Conservation (phyloP, 176 grass and related monocot species). For the Saccharum officinarum region DNA sequence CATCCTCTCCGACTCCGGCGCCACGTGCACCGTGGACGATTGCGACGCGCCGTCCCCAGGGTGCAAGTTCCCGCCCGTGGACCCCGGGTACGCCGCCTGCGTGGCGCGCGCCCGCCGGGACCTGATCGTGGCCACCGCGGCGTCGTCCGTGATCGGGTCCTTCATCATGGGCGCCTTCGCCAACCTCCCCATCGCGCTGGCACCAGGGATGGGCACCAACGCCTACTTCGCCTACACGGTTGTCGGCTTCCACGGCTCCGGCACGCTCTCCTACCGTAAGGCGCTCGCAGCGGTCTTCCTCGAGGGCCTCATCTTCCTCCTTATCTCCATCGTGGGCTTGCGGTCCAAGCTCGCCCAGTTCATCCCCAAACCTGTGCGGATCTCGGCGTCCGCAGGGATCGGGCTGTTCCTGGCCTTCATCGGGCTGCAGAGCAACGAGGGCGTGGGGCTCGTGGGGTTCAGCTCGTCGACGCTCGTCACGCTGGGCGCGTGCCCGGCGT, state of each 20-base stretch:
- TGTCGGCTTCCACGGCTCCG: slow-evolving; percentile 81
- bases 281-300: slow-evolving; percentile 81
- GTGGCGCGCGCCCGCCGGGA: slow-evolving; percentile 55
- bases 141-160: slow-evolving; percentile 64
- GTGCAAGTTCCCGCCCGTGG: slow-evolving; percentile 82
- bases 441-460: slow-evolving; percentile 62
- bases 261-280: slow-evolving; percentile 55
- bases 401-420: slow-evolving; percentile 72
- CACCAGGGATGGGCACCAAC: slow-evolving; percentile 80
- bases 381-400: slow-evolving; percentile 71
- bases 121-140: slow-evolving; percentile 84
- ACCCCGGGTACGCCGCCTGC: slow-evolving; percentile 68
- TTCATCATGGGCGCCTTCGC: slow-evolving; percentile 79
- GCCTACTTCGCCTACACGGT: slow-evolving; percentile 87
- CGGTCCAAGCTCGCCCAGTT: slow-evolving; percentile 55
- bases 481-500: slow-evolving; percentile 65
- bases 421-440: slow-evolving; percentile 62
- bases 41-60: slow-evolving; percentile 36
- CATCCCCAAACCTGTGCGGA: slow-evolving; percentile 63
- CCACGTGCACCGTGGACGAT: slow-evolving; percentile 62
- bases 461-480: slow-evolving; percentile 72
- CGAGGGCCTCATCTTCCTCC: slow-evolving; percentile 71
- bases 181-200: slow-evolving; percentile 76
- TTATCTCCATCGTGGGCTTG: slow-evolving; percentile 58
- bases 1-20: slow-evolving; percentile 78